Conservation (phyloP, 208 protist genomes). For the Vickermania ingenoplastis region DNA sequence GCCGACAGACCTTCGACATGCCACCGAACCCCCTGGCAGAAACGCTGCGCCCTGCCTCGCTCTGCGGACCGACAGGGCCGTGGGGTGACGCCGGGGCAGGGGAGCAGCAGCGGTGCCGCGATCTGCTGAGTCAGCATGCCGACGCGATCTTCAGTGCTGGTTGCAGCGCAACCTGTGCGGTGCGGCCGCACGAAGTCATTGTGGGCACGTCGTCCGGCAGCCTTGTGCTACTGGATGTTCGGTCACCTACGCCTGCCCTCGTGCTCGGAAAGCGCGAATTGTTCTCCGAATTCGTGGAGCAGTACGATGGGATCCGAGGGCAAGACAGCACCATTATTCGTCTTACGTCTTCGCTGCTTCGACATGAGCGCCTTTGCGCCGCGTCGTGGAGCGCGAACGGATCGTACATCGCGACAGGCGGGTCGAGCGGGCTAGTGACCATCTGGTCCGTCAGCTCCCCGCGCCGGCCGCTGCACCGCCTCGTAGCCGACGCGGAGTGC, state of each 20-base stretch:
- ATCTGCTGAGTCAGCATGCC: conserved; percentile 7
- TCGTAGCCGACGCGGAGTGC: conserved; percentile 21
- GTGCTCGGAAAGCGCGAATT: neutral
- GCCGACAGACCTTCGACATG: conserved; percentile 30
- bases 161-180: conserved; percentile 34
- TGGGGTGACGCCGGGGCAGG: neutral
- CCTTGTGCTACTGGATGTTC: conserved; percentile 47
- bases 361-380: conserved; percentile 41
- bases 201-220: conserved; percentile 43
- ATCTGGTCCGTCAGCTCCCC: conserved; percentile 50
- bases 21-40: conserved; percentile 19
- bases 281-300: neutral
- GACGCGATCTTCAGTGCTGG: conserved; percentile 36
- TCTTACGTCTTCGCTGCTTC: conserved; percentile 11
- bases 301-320: neutral
- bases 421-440: conserved; percentile 37
- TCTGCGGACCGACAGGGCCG: no score
- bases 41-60: neutral
- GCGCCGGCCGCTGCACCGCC: conserved; percentile 13
- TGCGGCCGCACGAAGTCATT: conserved; percentile 41
- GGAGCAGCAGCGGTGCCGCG: neutral
- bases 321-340: neutral
- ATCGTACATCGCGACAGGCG: conserved; percentile 55
- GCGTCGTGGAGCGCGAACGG: conserved; percentile 55
- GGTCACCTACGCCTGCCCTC: conserved; percentile 16